Percentiles rank a stretch among this genome's conserved stretches.
Evolutionary conservation across 192 early-diverging fungal genomes (phyloP).

Genomic region (Coemansia sp.): DNA sequence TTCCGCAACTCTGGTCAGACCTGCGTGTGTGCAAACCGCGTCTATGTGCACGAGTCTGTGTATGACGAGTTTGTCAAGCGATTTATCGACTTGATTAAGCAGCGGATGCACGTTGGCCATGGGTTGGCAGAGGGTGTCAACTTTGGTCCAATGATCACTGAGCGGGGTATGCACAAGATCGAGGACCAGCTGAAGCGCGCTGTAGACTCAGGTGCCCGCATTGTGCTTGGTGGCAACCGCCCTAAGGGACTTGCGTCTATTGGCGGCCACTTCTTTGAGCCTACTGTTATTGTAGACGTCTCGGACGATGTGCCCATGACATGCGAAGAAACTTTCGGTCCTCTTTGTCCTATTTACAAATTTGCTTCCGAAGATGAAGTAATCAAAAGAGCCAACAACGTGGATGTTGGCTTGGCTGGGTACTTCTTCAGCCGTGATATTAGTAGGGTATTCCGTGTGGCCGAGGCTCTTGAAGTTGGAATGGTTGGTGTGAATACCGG

Average conservation of each 20-base stretch:
- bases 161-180: slow-evolving; percentile 66
- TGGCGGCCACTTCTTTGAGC: slow-evolving; percentile 75
- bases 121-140: slow-evolving; percentile 63
- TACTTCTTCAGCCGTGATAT: slow-evolving; percentile 83
- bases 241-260: slow-evolving; percentile 9
- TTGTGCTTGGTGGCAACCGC: slow-evolving; percentile 62
- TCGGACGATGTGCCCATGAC: slow-evolving; percentile 65
- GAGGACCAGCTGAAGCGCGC: slow-evolving; percentile 69
- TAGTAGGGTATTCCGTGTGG: slow-evolving; percentile 72
- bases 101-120: slow-evolving; percentile 66
- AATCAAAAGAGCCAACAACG: slow-evolving; percentile 68
- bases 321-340: slow-evolving; percentile 88
- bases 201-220: slow-evolving; percentile 65
- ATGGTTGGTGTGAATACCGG: slow-evolving; percentile 90
- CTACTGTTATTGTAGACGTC: slow-evolving; percentile 76
- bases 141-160: slow-evolving; percentile 81
- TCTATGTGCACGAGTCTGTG: slow-evolving; percentile 66
- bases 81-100: slow-evolving; percentile 59
- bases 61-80: slow-evolving; percentile 63
- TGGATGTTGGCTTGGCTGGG: slow-evolving; percentile 72
- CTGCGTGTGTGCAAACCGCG: slow-evolving; percentile 68
- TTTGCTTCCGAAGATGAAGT: slow-evolving; percentile 84
- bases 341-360: slow-evolving; percentile 72
- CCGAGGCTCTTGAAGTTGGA: slow-evolving; percentile 77
- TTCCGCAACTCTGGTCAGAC: slow-evolving; percentile 74